Base-by-base conservation (phyloP, 1,284 basidiomycete species). In the Mycosarcoma maydis region DNA sequence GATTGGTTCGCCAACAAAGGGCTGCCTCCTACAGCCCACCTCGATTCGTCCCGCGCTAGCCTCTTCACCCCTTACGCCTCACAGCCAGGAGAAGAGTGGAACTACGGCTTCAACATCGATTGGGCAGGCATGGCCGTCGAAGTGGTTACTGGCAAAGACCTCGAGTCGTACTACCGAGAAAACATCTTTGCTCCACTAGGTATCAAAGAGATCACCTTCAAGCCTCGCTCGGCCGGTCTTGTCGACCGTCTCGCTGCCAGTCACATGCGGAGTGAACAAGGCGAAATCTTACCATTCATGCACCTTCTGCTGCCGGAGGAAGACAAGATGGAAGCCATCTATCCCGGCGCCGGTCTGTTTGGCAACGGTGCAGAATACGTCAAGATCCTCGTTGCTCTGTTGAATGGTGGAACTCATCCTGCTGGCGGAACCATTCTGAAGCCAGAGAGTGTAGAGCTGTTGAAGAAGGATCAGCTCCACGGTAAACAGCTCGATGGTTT, bases 121-220 rank as follows among this genome's bases (percentile, higher is more conserved):
- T 76, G 71, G 62, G 71, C 52, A 16, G 70, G 61, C n/a, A 44
- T 71, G 50, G 44, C 66, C 6, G 32, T 76, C 27, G 71, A 73
- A 41, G 49, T 53, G 34, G 44, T 75, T 29, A 59, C 71, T 14
- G 73, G 73, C 17, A 39, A 57, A 27, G 50, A 58, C n/a, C 59
- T 77, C 9, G 72, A 76, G n/a, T 39, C 43, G 2, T 77, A 76
- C 49, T 62, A 67, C 44, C 57, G 64, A 36, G 55, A 68, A 26
- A 56, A 76, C 58, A 77, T 77, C 41, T 76, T 77, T 34, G 64
- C 67, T 40, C 75, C 75, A 1, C 48, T 77, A 4, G 75, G 75
- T 14, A 60, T 71, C 53, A 67, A 68, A 53, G 68, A 67, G 14
- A 57, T 75, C 38, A 67, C 59, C 23, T 75, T 67, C 61, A 41